Evolutionary conservation across 805 yeast species (phyloP), one percentile per base, ranked within the genome.

Genomic region (Candida peoriensis): DNA sequence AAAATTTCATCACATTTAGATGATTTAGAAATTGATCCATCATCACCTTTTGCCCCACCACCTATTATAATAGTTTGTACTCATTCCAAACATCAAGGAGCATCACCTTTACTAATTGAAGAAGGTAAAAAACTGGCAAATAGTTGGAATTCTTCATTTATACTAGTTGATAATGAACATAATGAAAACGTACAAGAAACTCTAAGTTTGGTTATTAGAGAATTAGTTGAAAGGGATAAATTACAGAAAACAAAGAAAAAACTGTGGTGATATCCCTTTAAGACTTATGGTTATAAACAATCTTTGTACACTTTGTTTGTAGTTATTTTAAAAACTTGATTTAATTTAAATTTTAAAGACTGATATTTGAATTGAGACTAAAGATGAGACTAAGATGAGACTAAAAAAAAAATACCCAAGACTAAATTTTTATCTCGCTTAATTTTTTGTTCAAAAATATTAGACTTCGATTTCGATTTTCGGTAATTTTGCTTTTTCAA

Each of bases 51-150:
- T 20, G 50, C 66, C 0, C 70, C 70, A 12, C 94, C 93, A 1
- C 89, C 90, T 1, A 70, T 81, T 12, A 60, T 81, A 48, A 64
- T 83, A 5, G 70, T 79, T 2, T 81, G 84, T 44, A 81, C 90
- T 0, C 82, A 83, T 49, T 52, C 64, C 1, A 63, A 70, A 24
- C 77, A 74, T 51, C 70, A 66, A 12, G 58, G 78, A 32, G 75
- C 78, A 1, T 74, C 84, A 20, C 87, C 88, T 1, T 51, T 66
- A 11, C 50, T 82, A 28, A 62, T 82, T 3, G 73, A 72, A 28
- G 61, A 68, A 37, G 94, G 93, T 0, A 63, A 61, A 38, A 55
- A 67, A 20, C 50, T 81, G 33, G 85, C 87, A 0, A 53, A 61
- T 15, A 48, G 60, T 16, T 82, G 90, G 90, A 66, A 70, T 2